phyloP scores from a whole-genome alignment of 768 basidiomycete genomes.

The Suillus alpinus region DNA sequence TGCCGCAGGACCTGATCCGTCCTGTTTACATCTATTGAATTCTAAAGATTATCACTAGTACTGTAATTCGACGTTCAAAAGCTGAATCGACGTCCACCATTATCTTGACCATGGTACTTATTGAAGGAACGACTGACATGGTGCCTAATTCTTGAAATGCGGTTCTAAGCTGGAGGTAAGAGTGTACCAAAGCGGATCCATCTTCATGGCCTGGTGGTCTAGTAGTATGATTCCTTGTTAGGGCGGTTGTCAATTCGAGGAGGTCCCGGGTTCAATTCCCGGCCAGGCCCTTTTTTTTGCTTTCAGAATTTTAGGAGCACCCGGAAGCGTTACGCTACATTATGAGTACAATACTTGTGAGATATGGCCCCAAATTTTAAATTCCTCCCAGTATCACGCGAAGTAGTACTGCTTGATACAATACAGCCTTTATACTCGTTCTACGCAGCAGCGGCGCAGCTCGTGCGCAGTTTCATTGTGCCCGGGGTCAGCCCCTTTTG shows the following conservation, averaged over 20 bases:
- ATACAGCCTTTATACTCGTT: too few species aligned
- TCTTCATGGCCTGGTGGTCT: constrained; percentile 50
- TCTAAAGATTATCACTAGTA: constrained; percentile 10
- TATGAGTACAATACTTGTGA: too few species aligned
- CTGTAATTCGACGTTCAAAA: neutral
- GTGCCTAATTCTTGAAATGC: neutral
- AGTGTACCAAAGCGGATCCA: neutral
- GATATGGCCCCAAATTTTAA: too few species aligned
- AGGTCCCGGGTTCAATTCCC: constrained; percentile 90
- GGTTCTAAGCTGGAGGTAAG: neutral
- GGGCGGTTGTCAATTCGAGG: constrained; percentile 46
- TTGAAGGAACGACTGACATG: neutral
- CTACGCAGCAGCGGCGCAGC: neutral
- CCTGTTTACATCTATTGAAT: constrained; percentile 31
- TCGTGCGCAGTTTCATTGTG: neutral
- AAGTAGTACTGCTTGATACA: too few species aligned
- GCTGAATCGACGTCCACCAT: neutral
- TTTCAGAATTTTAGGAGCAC: neutral
- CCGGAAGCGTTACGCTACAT: too few species aligned
- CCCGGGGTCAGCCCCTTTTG: neutral
- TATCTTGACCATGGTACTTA: neutral
- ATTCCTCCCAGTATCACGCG: too few species aligned
- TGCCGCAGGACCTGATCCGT: constrained; percentile 7
- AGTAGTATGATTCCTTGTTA: constrained; percentile 68
- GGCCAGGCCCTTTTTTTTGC: constrained; percentile 54